A percentile compares a stretch with the other conserved stretches of the same genome.
Conservation (phyloP, 2,329 filamentous ascomycete genomes). For the Ceratocystis harringtonii region DNA sequence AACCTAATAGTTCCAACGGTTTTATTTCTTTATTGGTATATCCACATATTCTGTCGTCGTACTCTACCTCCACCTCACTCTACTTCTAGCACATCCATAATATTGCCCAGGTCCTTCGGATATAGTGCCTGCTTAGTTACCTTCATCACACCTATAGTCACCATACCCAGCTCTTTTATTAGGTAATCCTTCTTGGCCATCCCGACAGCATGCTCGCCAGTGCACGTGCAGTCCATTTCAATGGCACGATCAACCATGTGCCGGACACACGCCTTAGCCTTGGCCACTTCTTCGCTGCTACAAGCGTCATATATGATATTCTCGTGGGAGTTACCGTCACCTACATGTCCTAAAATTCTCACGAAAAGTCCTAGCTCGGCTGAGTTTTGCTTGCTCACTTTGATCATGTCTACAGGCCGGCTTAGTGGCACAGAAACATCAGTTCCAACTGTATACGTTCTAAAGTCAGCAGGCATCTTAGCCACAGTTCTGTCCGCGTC, state of each 20-base stretch:
- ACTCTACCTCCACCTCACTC: background rate
- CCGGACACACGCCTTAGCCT: constrained; percentile 68
- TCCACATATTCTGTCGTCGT: background rate
- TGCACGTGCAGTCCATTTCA: constrained; percentile 89
- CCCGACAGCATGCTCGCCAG: constrained; percentile 75
- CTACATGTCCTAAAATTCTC: constrained; percentile 76
- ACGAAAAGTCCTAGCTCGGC: constrained; percentile 75
- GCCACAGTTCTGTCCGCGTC: background rate
- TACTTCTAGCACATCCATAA: constrained; percentile 52
- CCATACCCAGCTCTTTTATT: constrained; percentile 61
- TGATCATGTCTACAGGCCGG: constrained; percentile 56
- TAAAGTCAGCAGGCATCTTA: background rate
- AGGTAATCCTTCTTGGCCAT: constrained; percentile 75
- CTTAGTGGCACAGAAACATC: constrained; percentile 74
- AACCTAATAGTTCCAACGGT: background rate
- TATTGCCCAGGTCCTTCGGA: constrained; percentile 83
- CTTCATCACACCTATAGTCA: constrained; percentile 73
- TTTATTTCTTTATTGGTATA: background rate
- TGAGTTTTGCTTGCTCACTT: constrained; percentile 79
- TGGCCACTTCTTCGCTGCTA: constrained; percentile 52
- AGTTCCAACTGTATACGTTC: constrained; percentile 45
- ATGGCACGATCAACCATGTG: constrained; percentile 83
- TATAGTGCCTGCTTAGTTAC: constrained; percentile 71
- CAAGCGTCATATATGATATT: constrained; percentile 74
- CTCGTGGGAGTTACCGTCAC: constrained; percentile 89